Conservation (phyloP, 371 early-diverging fungal genomes). For the Hamiltosporidium tvaerminnensis region DNA sequence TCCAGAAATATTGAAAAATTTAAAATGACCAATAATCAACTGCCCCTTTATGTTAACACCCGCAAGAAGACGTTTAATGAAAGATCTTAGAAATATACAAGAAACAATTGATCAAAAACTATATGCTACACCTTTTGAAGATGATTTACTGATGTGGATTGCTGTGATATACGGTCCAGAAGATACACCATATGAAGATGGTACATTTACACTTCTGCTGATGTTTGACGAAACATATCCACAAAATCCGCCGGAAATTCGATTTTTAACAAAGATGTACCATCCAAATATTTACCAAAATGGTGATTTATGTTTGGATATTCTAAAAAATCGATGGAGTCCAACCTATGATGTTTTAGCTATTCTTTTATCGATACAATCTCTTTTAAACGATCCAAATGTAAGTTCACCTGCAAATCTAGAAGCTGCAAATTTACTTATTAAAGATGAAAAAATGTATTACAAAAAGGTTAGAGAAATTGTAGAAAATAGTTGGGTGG, state of each 20-base stretch:
- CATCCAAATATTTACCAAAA: constrained; percentile 93
- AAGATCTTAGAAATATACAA: constrained; percentile 86
- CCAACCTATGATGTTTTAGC: constrained; percentile 59
- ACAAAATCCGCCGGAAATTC: constrained; percentile 86
- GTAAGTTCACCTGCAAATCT: constrained; percentile 90
- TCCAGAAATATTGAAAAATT: too few species aligned
- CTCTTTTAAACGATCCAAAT: constrained; percentile 88
- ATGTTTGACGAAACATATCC: constrained; percentile 92
- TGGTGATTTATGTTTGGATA: constrained; percentile 92
- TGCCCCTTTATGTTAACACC: constrained; percentile 57
- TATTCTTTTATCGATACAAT: constrained; percentile 82
- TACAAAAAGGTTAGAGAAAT: constrained; percentile 71
- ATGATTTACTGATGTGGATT: constrained; percentile 63
- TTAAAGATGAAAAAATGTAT: constrained; percentile 78
- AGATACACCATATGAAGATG: constrained; percentile 95
- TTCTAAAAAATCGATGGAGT: constrained; percentile 80
- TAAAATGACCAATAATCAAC: too few species aligned
- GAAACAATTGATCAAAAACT: constrained; percentile 59
- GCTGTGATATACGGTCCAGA: constrained; percentile 91
- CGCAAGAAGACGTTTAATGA: constrained; percentile 56
- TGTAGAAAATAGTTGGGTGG: constrained; percentile 72
- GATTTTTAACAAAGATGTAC: constrained; percentile 86
- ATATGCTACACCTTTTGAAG: constrained; percentile 41
- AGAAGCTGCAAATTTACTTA: constrained; percentile 79
- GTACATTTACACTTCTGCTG: constrained; percentile 82